phyloP scores from a whole-genome alignment of 176 grass and related monocot genomes.

The Luzula sylvatica region DNA sequence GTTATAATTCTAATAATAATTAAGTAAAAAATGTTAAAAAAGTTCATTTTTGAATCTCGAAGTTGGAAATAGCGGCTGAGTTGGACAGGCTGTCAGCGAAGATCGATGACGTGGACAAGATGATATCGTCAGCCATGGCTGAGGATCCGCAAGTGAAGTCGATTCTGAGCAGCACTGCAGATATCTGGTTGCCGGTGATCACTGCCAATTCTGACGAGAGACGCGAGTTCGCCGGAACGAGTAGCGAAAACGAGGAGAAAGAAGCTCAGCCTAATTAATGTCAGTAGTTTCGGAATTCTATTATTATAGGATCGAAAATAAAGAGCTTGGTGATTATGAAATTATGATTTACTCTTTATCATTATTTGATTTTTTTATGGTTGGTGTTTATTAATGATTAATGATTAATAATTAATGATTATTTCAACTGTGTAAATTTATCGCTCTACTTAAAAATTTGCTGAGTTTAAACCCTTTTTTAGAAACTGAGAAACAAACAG shows the following conservation, averaged over 20 bases:
- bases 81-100: constrained; percentile 65
- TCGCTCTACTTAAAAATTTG: too few species aligned
- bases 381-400: not conserved
- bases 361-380: not conserved
- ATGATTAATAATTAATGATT: too few species aligned
- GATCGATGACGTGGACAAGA: constrained; percentile 82
- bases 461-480: too few species aligned
- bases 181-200: constrained; percentile 92
- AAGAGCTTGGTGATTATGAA: not conserved
- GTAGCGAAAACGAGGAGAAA: constrained; percentile 31
- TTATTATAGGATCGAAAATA: not conserved
- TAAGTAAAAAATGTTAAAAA: too few species aligned
- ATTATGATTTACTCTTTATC: not conserved
- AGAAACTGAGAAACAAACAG: not conserved
- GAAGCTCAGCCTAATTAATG: constrained; percentile 9
- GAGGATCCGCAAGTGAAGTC: constrained; percentile 74
- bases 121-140: constrained; percentile 83
- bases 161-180: constrained; percentile 70
- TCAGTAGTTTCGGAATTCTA: not conserved
- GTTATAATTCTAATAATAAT: not conserved
- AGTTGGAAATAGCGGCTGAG: constrained; percentile 85
- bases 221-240: constrained; percentile 32
- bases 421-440: too few species aligned
- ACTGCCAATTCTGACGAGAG: constrained; percentile 72
- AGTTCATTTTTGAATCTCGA: not conserved